Evolutionary conservation across 2,329 filamentous ascomycete genomes (phyloP), one percentile per base, ranked within the genome.

Genomic region (Lachnellula cervina): DNA sequence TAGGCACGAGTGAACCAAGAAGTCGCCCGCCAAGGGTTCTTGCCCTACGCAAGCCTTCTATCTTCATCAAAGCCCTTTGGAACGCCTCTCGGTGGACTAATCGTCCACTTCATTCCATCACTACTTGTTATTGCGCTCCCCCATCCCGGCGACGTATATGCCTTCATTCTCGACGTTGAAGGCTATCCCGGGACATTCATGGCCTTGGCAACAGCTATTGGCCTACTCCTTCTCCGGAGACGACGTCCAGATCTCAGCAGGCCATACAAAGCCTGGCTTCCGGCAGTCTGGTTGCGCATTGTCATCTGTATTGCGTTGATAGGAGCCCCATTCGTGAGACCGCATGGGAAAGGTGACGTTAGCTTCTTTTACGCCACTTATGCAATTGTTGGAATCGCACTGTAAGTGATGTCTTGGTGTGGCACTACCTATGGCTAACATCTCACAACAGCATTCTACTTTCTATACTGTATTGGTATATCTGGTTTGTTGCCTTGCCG

Each of bases 381-480:
- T 64, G 79, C 78, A 1, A 70, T 81, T 49, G 77, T 81, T 5
- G 78, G 78, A 3, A 71, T 76, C 9, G 72, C 73, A 19, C 76
- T 81, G 79, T 82, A 72, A 74, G 80, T 75, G 25, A 9, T 53
- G 8, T 6, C 34, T 2, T 5, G 38, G 17, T n/a, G 17, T 8
- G 6, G 17, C 3, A 13, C 14, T 23, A 40, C 35, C 19, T 44
- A 35, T 25, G 17, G 13, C 14, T 13, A 28, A 23, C 68, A 61
- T 68, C 37, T 5, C 14, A 16, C 1, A 7, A 9, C 55, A 87
- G 82, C 53, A 72, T 88, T 35, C 35, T 78, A 0, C 79, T 82
- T 48, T 84, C 80, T 0, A 65, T 86, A 0, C 1, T 81, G 0
- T 90, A 90, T 66, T 90, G 87, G 88, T 84, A 81, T 59, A 58